Evolutionary conservation across 2,329 filamentous ascomycete species (phyloP), one percentile per base, ranked within the genome.

Genomic region (Diaporthe sp.): DNA sequence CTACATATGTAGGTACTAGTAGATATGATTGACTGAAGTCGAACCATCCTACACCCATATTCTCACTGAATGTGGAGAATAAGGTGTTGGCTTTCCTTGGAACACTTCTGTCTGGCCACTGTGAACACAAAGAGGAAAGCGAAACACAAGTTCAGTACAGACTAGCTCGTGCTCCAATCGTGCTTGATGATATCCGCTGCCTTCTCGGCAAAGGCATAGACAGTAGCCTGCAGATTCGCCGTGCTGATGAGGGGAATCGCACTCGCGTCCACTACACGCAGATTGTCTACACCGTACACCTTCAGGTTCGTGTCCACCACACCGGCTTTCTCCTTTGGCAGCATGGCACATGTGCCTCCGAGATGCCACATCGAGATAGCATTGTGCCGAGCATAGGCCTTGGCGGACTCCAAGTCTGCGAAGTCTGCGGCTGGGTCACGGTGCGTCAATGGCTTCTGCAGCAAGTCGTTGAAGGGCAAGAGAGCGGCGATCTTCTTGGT

Each of bases 401-500:
- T 61, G 1, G 69, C 73, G 19, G 42, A 35, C 3, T 67, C 57
- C 15, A 72, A 7, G 52, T 71, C 73, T 1, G 33, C 33, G 22
- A 72, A 72, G 22, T 68, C 54, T 3, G 73, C 61, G 4, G 73
- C 69, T 86, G 82, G 33, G 78, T 76, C 1, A 80, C 79, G 0
- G 54, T 61, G 64, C 4, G 64, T 68, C 28, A 69, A 17, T 2
- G 73, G 73, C 61, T 68, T 15, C 13, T n/a, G 60, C 33, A 69
- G 73, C 47, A 72, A 13, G 9, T 33, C 19, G 38, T 35, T 45
- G 87, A 78, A 30, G 2, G 86, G 84, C 15, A 80, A 74, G 0
- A 85, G 84, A 17, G 76, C 71, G 12, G 82, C 80, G 35, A 88
- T 85, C 19, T 82, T 85, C 17, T 84, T 78, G 0, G 81, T 81